phyloP scores from a whole-genome alignment of 768 basidiomycete genomes.

The Tylopilus vinaceipallidus region DNA sequence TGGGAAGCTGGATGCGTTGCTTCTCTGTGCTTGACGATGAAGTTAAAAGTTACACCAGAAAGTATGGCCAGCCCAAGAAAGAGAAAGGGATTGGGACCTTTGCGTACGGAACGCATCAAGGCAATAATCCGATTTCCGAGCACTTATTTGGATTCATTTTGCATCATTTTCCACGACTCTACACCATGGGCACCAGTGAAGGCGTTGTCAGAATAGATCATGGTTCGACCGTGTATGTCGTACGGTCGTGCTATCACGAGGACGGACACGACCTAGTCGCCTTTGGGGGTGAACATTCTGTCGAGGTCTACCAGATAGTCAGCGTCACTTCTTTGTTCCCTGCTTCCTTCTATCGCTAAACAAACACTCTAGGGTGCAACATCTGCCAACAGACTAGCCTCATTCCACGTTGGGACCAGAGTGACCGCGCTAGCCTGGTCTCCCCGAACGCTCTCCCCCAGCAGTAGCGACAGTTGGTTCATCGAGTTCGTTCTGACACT shows the following conservation, averaged over 20 bases:
- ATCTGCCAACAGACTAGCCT: constrained; percentile 52
- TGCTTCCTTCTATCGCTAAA: constrained; percentile 10
- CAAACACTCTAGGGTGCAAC: constrained; percentile 37
- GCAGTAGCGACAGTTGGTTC: constrained; percentile 61
- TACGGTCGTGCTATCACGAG: constrained; percentile 61
- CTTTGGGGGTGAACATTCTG: constrained; percentile 68
- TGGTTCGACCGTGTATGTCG: constrained; percentile 55
- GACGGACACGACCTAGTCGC: constrained; percentile 70
- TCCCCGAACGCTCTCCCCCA: constrained; percentile 63
- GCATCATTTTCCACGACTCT: too few relatives aligned
- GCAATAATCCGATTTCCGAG: neutral
- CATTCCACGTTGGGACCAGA: constrained; percentile 69
- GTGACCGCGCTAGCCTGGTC: constrained; percentile 82
- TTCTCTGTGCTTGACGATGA: constrained; percentile 55
- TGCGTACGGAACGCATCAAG: constrained; percentile 24
- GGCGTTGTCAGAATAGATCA: constrained; percentile 53
- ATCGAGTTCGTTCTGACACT: constrained; percentile 55
- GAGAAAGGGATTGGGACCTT: constrained; percentile 60
- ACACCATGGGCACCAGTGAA: constrained; percentile 39
- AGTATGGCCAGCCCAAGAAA: constrained; percentile 54
- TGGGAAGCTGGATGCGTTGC: constrained; percentile 56
- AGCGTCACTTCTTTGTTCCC: constrained; percentile 29
- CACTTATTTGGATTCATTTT: too few relatives aligned
- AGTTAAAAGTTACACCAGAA: constrained; percentile 58
- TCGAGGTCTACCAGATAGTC: constrained; percentile 67